Percentiles rank a stretch among this genome's conserved stretches.
These are phyloP conservation scores for Microsporum ferrugineum DNA, from an alignment of 2,329 filamentous ascomycete species.

Conservation along the genomic window DNA sequence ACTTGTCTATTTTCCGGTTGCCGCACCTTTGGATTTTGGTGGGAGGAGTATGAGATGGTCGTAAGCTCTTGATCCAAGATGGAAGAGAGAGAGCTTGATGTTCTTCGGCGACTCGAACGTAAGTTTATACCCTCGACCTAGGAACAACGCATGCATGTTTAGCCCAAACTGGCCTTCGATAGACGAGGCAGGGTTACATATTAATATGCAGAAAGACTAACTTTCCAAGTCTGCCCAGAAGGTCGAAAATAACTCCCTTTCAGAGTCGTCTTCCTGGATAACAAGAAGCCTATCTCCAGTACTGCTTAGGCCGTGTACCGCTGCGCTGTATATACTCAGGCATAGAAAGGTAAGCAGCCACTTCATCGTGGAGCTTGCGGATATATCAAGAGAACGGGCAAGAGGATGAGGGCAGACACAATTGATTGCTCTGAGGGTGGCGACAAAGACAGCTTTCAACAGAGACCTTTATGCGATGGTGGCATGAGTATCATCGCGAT, in stretches of 20 bases:
- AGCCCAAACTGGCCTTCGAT: conserved; percentile 5
- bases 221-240: conserved; percentile 48
- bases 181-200: not conserved
- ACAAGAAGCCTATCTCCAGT: conserved; percentile 72
- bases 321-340: conserved; percentile 44
- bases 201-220: conserved; percentile 17
- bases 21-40: conserved; percentile 70
- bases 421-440: conserved; percentile 2
- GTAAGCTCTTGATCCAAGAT: conserved; percentile 74
- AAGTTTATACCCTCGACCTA: conserved; percentile 73
- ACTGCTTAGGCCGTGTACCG: conserved; percentile 59
- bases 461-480: not conserved
- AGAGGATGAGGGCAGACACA: conserved; percentile 12
- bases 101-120: conserved; percentile 75
- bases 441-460: conserved; percentile 5
- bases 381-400: conserved; percentile 23
- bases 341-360: conserved; percentile 60
- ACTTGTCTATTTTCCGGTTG: not conserved
- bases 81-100: conserved; percentile 64
- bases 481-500: conserved; percentile 2
- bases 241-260: conserved; percentile 71
- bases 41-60: conserved; percentile 87
- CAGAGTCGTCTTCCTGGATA: conserved; percentile 67
- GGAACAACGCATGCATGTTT: conserved; percentile 10
- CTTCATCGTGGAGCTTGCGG: conserved; percentile 49